A percentile compares a stretch with the other conserved stretches of the same genome.
phyloP scores from a whole-genome alignment of 1,284 basidiomycete species.

The Stygiomarasmius scandens region DNA sequence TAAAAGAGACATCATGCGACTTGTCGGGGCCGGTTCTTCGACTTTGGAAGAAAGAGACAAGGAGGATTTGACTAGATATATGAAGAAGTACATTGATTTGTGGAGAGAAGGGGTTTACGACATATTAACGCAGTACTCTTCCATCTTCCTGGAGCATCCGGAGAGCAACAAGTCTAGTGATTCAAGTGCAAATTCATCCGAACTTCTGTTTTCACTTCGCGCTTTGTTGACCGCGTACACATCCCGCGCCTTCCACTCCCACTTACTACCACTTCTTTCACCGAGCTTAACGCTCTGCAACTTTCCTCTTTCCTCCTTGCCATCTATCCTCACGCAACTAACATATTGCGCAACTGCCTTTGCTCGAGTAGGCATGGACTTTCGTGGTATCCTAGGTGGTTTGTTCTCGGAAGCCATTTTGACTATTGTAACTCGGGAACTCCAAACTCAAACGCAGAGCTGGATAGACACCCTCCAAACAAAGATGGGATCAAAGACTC shows the following conservation, averaged over 20 bases:
- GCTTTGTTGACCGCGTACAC: slow-evolving; percentile 59
- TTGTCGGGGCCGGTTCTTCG: slow-evolving; percentile 26
- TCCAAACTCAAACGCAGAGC: slow-evolving; percentile 31
- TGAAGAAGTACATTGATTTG: slow-evolving; percentile 86
- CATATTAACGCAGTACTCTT: slow-evolving; percentile 85
- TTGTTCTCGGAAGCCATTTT: slow-evolving; percentile 67
- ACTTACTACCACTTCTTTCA: slow-evolving; percentile 65
- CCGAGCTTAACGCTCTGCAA: slow-evolving; percentile 45
- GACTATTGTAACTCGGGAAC: slow-evolving; percentile 42
- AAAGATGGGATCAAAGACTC: slow-evolving; percentile 30
- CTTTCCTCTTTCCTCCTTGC: slow-evolving; percentile 63
- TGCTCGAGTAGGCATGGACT: slow-evolving; percentile 88
- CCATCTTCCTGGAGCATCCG: slow-evolving; percentile 82
- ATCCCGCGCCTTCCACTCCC: slow-evolving; percentile 48
- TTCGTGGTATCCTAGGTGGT: slow-evolving; percentile 64
- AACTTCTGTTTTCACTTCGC: slow-evolving; percentile 35
- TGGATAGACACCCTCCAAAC: slow-evolving; percentile 16
- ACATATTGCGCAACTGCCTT: slow-evolving; percentile 93
- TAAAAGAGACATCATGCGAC: slow-evolving; percentile 35
- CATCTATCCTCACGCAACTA: slow-evolving; percentile 86
- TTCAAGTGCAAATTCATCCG: slow-evolving; percentile 19
- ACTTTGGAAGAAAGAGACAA: slow-evolving; percentile 53
- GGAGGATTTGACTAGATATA: slow-evolving; percentile 75
- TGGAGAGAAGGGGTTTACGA: slow-evolving; percentile 95
- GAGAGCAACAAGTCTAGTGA: slow-evolving; percentile 23